Evolutionary conservation across 345 rosid genomes (phyloP), one percentile per base, ranked within the genome.

Genomic region (Arabis hirsuta): DNA sequence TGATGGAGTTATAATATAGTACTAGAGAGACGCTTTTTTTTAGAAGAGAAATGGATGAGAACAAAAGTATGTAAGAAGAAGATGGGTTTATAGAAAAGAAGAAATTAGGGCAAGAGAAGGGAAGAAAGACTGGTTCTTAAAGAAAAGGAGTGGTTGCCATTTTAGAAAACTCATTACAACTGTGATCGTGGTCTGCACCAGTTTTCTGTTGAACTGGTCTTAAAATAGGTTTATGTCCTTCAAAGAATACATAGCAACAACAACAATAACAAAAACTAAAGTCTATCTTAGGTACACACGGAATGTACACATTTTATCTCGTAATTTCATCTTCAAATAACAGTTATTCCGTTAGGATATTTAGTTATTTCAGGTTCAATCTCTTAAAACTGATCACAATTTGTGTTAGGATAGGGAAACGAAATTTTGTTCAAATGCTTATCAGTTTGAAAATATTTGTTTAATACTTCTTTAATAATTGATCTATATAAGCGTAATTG

Each of bases 131-230:
- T 55, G 39, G 61, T 55, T 76, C 79, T 69, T 63, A 70, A 69
- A 47, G 64, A 65, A 64, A 69, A 68, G 59, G 71, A 76, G 76
- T 76, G 76, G 80, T 57, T 63, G 50, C 76, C 76, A 76, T 76
- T 70, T 76, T 70, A 71, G 76, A 32, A 45, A 69, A 36, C 41
- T 75, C 38, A 61, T 75, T 54, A 75, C 74, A 75, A 54, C 79
- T 75, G 71, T 63, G 65, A 70, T 55, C 71, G 71, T 76, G 67
- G 39, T 64, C 62, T 64, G 67, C 80, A 70, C 66, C 76, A 47
- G 79, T 70, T 76, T 76, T 77, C 57, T 65, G 72, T 77, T 77
- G 80, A 71, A 71, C 67, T 77, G 24, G 72, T 71, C 80, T 58
- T 20, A 58, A 65, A 77, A 71, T 77, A 77, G 76, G 44, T 50